Conservation (phyloP, 2,329 filamentous ascomycete genomes). For the Fusarium verrucosum region DNA sequence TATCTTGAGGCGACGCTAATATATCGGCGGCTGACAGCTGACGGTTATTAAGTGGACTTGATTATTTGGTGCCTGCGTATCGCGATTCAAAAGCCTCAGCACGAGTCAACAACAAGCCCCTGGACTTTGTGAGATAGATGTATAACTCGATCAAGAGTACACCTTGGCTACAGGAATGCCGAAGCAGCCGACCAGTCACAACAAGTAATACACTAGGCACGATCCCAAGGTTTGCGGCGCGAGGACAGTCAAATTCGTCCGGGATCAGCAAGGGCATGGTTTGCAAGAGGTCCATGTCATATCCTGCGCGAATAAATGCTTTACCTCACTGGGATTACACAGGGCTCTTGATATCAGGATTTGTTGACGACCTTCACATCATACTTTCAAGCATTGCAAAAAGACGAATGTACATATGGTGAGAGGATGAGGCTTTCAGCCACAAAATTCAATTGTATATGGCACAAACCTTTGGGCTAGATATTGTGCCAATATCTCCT, state of each 20-base stretch:
- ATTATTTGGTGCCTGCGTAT: too few species aligned
- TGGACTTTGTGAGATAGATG: background rate
- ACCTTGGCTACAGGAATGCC: background rate
- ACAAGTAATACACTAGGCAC: background rate
- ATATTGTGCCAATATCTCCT: too few species aligned
- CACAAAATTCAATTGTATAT: too few species aligned
- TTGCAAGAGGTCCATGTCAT: background rate
- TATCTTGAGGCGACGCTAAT: conserved; percentile 4
- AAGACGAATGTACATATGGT: too few species aligned
- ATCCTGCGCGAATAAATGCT: too few species aligned
- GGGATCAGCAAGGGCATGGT: rapidly evolving
- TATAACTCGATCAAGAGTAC: background rate
- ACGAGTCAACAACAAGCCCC: background rate
- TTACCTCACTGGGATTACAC: too few species aligned
- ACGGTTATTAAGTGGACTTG: background rate
- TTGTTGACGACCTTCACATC: too few species aligned
- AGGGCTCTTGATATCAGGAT: too few species aligned
- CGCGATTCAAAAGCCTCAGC: too few species aligned
- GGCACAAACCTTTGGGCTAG: too few species aligned
- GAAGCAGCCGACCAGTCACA: background rate
- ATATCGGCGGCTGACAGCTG: background rate
- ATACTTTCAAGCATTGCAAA: too few species aligned
- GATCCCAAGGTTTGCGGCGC: background rate
- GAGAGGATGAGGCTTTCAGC: too few species aligned
- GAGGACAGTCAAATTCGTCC: background rate